Base-by-base conservation (phyloP, 371 early-diverging fungal species). In the Actinomortierella wolfii region DNA sequence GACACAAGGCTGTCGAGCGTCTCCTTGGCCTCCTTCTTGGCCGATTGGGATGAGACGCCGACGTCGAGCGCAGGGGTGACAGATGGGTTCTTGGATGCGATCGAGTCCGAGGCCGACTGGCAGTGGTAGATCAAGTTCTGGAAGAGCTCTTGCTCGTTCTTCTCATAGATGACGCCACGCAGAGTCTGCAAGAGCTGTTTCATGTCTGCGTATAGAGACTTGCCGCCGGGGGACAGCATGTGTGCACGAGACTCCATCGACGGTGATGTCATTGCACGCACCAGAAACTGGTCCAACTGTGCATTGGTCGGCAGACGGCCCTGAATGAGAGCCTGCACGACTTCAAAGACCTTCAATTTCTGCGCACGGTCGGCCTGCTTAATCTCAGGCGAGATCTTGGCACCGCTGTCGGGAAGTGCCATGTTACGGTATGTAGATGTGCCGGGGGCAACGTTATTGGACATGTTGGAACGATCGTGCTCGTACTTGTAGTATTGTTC, bases 301-400 rank as follows among this genome's bases (percentile, higher is more conserved):
- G 77, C 78, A 53, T 89, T 89, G 42, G 80, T 86, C 17, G 89
- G 89, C 54, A 89, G 66, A 51, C 83, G 83, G 15, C 89, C 89
- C 25, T 83, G 67, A 9, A 64, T 67, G 24, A 86, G 52, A 0
- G 85, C 84, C 51, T 84, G 79, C 20, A 83, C 52, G 24, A 80
- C 67, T 7, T 78, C 79, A 52, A 83, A 61, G 28, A 84, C 43
- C 64, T 82, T 81, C 51, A 81, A 52, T 52, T 77, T 78, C 34
- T 80, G 62, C 54, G 70, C 67, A 18, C 64, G 59, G 43, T 67
- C 67, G 47, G 52, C 59, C 5, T 73, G 4, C 18, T 73, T 62
- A 47, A 67, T 59, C 2, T 53, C 40, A 45, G 66, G 74, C 0
- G 74, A 57, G 54, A 73, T 67, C 8, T 54, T 49, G n/a, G 74